Evolutionary conservation across 2,329 filamentous ascomycete species (phyloP), one percentile per base, ranked within the genome.

Genomic region (Aspergillus piperis): DNA sequence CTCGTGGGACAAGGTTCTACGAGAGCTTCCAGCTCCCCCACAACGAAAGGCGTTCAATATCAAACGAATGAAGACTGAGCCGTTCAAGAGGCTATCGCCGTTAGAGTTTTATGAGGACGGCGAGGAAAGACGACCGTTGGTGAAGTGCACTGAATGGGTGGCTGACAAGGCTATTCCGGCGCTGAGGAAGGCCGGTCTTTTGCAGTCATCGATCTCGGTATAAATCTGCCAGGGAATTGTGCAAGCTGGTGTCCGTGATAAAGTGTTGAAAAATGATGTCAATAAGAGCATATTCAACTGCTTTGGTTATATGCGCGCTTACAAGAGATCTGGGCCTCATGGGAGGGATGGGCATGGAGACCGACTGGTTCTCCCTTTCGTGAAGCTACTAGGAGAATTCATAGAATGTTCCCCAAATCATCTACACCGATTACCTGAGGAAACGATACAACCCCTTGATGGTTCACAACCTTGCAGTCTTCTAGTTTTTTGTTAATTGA

Each of bases 71-170:
- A 61, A 32, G 19, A 64, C 61, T 6, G 62, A 63, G 30, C 61
- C 60, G 1, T 60, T 64, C 10, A 64, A 64, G 44, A 53, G 8
- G 0, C 38, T 30, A 25, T 23, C 38, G 2, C 56, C 61, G 6
- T 52, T 63, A 38, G 36, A 19, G 2, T 63, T 64, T 17, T 59
- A 63, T 36, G 52, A 50, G 30, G n/a, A 25, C 2, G 58, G 53
- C 2, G 61, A 61, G n/a, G 23, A 11, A 3, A 49, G 55, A 17
- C 30, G 21, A 25, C 48, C 51, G 7, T 54, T 64, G 42, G 27
- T 59, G 3, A 64, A 64, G 30, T 65, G 64, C 42, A 62, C 64
- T 0, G 64, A 65, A 49, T 65, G 64, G 64, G 62, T 60, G 5
- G 10, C 62, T 25, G 44, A 62, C 8, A 27, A 39, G 11, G 64